phyloP scores from a whole-genome alignment of 2,329 filamentous ascomycete genomes.

The Cucurbitaria berberidis region DNA sequence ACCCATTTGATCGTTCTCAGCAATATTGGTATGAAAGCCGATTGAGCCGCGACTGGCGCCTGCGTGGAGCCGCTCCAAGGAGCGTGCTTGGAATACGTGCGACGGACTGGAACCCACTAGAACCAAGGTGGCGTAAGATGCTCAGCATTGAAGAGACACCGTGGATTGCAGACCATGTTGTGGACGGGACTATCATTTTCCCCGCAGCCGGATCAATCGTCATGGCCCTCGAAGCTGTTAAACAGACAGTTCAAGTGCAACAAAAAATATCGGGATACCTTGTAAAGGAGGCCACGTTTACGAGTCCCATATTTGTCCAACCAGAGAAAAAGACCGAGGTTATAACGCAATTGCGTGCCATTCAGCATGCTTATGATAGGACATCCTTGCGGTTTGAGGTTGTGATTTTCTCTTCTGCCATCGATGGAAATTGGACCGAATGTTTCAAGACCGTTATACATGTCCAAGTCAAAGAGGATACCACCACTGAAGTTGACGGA shows the following conservation, averaged over 20 bases:
- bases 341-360: too few relatives aligned
- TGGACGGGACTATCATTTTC: conserved; percentile 24
- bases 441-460: too few relatives aligned
- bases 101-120: conserved; percentile 16
- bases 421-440: too few relatives aligned
- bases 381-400: too few relatives aligned
- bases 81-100: conserved; percentile 32
- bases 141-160: conserved; percentile 16
- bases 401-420: too few relatives aligned
- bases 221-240: conserved; percentile 35
- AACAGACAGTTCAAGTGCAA: conserved; percentile 1
- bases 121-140: conserved; percentile 24
- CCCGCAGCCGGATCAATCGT: conserved; percentile 36
- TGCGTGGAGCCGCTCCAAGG: conserved; percentile 9
- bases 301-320: conserved; percentile 5
- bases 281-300: conserved; percentile 12
- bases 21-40: conserved; percentile 20
- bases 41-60: conserved; percentile 14
- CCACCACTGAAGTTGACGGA: too few relatives aligned
- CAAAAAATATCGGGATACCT: conserved; percentile 1
- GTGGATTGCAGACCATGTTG: conserved; percentile 34
- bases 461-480: too few relatives aligned
- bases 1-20: conserved; percentile 17
- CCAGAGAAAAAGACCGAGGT: not conserved
- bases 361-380: too few relatives aligned